Base-by-base conservation (phyloP, 2,329 filamentous ascomycete species). In the Cordyceps pruinosa region DNA sequence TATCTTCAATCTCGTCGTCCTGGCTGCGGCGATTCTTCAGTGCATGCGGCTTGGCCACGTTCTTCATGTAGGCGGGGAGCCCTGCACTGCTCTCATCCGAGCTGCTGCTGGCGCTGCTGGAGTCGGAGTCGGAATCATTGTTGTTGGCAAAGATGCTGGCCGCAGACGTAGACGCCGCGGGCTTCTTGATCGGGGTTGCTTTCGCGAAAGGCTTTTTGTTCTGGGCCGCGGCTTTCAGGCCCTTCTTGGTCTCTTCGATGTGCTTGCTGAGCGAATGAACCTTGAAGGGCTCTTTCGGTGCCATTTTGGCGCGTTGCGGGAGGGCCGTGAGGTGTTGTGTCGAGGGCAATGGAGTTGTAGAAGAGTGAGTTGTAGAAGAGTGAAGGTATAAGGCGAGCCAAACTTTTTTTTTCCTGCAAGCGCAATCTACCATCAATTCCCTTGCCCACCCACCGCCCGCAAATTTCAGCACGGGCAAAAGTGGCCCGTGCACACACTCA, bases 1-100 rank as follows among this genome's bases (percentile, higher is more conserved):
- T 75, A 57, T 75, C 73, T 64, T 72, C 72, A 58, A 75, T 74
- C 60, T 75, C 73, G 23, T 72, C 69, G 44, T 68, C 59, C 61
- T 70, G 69, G 65, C 61, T 66, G 58, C 65, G 67, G 55, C 65
- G 62, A n/a, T n/a, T n/a, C 57, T 65, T 67, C 39, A 51, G 44
- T 54, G 55, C 42, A 37, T 59, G 60, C 21, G n/a, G n/a, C 26
- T 61, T 59, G 39, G 52, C 56, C 37, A 73, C 65, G 58, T 71
- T 73, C 52, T 66, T 68, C 49, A 72, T 60, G 32, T 74, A 69
- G 37, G 69, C 63, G 19, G 60, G 57, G 39, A 65, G 62, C 21
- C 58, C 59, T 15, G 63, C 66, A 17, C 66, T 72, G 53, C 68
- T 69, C 56, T 68, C 67, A 49, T 67, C 70, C 52, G 67, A 68